Percentiles rank a stretch among this genome's conserved stretches.
phyloP scores from a whole-genome alignment of 495 filamentous ascomycete genomes.

The Sabuloglossum arenarium region DNA sequence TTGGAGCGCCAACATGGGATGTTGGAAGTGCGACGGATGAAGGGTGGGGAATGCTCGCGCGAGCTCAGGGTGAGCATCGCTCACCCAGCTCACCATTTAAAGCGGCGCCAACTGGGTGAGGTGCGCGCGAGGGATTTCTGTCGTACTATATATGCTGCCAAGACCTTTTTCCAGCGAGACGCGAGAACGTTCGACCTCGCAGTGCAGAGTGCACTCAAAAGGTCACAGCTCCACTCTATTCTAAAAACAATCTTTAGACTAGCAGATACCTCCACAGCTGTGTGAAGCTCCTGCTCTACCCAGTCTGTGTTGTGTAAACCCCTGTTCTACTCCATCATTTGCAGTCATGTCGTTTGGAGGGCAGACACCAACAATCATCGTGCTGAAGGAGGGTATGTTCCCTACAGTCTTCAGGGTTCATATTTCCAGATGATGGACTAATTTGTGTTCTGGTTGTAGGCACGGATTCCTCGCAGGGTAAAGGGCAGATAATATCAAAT shows the following conservation, averaged over 20 bases:
- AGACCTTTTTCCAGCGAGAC: neutral
- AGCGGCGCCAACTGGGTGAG: no score
- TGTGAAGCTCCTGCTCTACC: neutral
- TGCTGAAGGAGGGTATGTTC: conserved; percentile 82
- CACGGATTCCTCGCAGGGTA: conserved; percentile 91
- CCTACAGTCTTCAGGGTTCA: conserved; percentile 15
- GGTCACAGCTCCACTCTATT: neutral
- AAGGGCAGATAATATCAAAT: conserved; percentile 92
- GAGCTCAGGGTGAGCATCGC: no score
- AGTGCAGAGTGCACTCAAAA: neutral
- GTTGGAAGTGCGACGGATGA: no score
- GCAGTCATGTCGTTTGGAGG: conserved; percentile 78
- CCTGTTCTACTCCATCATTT: neutral
- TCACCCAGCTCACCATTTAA: no score
- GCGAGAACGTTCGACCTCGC: neutral
- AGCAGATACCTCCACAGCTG: neutral
- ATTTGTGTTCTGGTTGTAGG: conserved; percentile 28
- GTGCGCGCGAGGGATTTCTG: no score
- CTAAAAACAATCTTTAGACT: neutral
- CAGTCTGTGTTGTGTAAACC: neutral
- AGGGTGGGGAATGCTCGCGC: no score
- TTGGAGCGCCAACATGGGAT: no score
- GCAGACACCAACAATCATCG: conserved; percentile 95
- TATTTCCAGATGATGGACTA: neutral
- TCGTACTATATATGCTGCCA: no score